A percentile compares a stretch with the other conserved stretches of the same genome.
Evolutionary conservation across 768 basidiomycete genomes (phyloP).

Genomic region (Kwoniella dejecticola): DNA sequence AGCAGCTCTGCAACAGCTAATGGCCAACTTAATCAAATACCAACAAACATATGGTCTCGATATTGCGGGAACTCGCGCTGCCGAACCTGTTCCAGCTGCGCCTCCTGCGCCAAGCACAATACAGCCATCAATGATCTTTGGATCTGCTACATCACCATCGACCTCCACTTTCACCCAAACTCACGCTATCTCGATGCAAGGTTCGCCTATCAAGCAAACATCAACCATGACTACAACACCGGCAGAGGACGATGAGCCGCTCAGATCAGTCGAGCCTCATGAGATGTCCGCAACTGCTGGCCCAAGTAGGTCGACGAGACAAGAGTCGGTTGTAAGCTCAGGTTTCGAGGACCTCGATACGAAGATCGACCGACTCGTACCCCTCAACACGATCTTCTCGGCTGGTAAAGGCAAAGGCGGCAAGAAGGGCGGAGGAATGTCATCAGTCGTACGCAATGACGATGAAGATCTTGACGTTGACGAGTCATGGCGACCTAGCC

Average conservation of each 20-base stretch:
- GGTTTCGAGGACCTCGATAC: constrained; percentile 28
- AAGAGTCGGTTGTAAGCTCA: constrained; percentile 19
- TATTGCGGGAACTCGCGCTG: constrained; percentile 2
- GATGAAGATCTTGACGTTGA: constrained; percentile 54
- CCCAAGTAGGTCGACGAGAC: constrained; percentile 17
- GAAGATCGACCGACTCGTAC: constrained; percentile 37
- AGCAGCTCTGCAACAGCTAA: constrained; percentile 37
- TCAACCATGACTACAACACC: constrained; percentile 8
- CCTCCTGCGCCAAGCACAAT: constrained; percentile 20
- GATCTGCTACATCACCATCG: constrained; percentile 4
- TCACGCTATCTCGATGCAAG: constrained; percentile 2
- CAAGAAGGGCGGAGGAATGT: constrained; percentile 55
- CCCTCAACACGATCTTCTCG: constrained; percentile 51
- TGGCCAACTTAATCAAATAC: constrained; percentile 41
- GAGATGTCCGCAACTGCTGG: constrained; percentile 16
- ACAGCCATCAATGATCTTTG: constrained; percentile 34
- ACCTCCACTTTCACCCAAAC: constrained; percentile 1
- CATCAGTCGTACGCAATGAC: constrained; percentile 49
- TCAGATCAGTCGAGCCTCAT: constrained; percentile 33
- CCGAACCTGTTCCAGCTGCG: neutral
- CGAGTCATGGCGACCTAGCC: constrained; percentile 57
- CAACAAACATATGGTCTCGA: constrained; percentile 33
- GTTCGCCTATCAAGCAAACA: neutral
- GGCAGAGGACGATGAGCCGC: constrained; percentile 27
- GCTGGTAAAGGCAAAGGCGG: constrained; percentile 56